Base-by-base conservation (phyloP, 2,329 filamentous ascomycete species). In the Calonectria naviculata region DNA sequence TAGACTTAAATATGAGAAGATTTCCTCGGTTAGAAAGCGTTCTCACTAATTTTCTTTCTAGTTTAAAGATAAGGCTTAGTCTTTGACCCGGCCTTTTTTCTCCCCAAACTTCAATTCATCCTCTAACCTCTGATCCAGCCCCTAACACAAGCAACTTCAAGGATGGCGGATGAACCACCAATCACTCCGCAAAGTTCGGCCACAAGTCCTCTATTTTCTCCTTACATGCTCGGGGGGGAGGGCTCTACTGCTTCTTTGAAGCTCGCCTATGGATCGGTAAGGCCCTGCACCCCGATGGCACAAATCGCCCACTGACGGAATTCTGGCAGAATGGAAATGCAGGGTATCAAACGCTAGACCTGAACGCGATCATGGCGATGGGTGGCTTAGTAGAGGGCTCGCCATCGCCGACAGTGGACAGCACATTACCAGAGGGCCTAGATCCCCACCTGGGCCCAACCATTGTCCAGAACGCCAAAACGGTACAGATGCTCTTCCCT, bases 161-260 rank as follows among this genome's bases (percentile, higher is more conserved):
- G 28, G 8, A 66, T 66, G 63, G 47, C 47, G 17, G 41, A 66
- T 28, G 63, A 66, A 21, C 49, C 15, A 44, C 47, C 38, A 44
- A 29, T 66, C 1, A 46, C 47, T 44, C 34, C 46, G 26, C 63
- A 54, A 38, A 66, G 63, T 15, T 36, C 63, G 26, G 38, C 63
- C 36, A 28, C 63, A 56, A 66, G 36, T 36, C 19, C 63, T n/a
- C 58, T 31, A 26, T 31, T 17, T 36, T 58, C 63, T 9, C 26
- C 38, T 21, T 61, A 31, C 15, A 26, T 66, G 38, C 28, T 56
- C 34, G 63, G 36, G 58, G 47, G 21, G 26, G 63, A 66, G 26
- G 46, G 63, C 38, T 44, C 47, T 36, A 28, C 63, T 15, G 29
- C 49, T 13, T 26, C 47, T 8, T 28, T 44, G 21, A 29, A 46